phyloP scores from a whole-genome alignment of 1,139 yeast genomes.

The Fermentozyma sake region DNA sequence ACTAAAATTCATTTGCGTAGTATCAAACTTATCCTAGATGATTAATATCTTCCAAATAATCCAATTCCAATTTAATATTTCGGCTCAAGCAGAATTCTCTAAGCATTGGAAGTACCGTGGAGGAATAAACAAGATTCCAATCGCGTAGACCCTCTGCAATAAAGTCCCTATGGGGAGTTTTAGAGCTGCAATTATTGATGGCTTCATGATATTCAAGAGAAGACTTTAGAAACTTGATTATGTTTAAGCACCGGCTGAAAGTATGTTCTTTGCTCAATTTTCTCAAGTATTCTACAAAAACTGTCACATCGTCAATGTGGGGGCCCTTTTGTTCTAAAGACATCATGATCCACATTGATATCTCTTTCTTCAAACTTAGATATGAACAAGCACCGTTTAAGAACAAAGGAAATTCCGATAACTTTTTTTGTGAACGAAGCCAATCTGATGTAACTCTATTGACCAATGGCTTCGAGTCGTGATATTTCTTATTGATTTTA shows the following conservation, averaged over 20 bases:
- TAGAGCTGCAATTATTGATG: slow-evolving; percentile 2
- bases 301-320: slow-evolving; percentile 48
- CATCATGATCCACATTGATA: slow-evolving; percentile 47
- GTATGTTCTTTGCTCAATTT: slow-evolving; percentile 16
- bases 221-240: slow-evolving; percentile 17
- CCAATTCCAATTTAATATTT: no score
- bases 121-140: slow-evolving; percentile 12
- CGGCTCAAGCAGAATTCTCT: slow-evolving; percentile 1
- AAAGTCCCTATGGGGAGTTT: not conserved
- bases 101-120: slow-evolving; percentile 1
- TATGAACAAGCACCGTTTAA: slow-evolving; percentile 30
- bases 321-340: slow-evolving; percentile 51
- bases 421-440: slow-evolving; percentile 19
- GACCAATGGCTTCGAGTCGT: slow-evolving; percentile 12
- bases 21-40: no score
- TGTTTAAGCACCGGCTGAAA: slow-evolving; percentile 17
- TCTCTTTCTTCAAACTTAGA: slow-evolving; percentile 28
- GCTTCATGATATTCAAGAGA: slow-evolving; percentile 14
- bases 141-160: slow-evolving; percentile 18
- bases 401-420: slow-evolving; percentile 24
- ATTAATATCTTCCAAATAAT: no score
- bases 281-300: slow-evolving; percentile 28
- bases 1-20: no score
- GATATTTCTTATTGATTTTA: slow-evolving; percentile 20
- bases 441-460: slow-evolving; percentile 23